A percentile compares a stretch with the other conserved stretches of the same genome.
These are phyloP conservation scores for Penstemon barbatus DNA, from an alignment of 257 asterid species.

Conservation along the genomic window DNA sequence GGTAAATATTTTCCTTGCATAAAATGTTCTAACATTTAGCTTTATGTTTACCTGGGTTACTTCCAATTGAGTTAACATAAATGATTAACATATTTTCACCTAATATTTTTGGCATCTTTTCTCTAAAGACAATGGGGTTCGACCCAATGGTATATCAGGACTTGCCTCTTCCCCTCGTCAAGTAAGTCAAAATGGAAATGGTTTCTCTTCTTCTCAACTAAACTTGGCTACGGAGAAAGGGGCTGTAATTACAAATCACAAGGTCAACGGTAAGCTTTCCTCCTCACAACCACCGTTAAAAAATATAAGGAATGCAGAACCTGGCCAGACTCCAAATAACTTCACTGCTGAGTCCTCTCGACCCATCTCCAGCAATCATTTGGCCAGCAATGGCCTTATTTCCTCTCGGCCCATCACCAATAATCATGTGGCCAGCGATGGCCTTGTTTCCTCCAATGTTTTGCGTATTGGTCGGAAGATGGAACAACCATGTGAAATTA, in stretches of 20 bases:
- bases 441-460: conserved; percentile 29
- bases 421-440: conserved; percentile 26
- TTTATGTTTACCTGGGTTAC: too few relatives aligned
- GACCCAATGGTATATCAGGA: conserved; percentile 31
- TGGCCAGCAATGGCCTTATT: conserved; percentile 12
- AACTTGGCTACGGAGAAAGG: conserved; percentile 29
- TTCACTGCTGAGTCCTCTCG: conserved; percentile 23
- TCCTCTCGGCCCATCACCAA: conserved; percentile 4
- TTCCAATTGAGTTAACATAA: neutral
- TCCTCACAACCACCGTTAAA: conserved; percentile 36
- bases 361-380: conserved; percentile 16
- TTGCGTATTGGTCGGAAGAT: conserved; percentile 24
- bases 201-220: conserved; percentile 27
- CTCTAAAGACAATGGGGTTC: conserved; percentile 38
- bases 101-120: conserved; percentile 24
- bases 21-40: too few relatives aligned
- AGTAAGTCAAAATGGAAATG: conserved; percentile 36
- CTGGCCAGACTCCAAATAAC: conserved; percentile 24
- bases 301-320: conserved; percentile 30
- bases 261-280: conserved; percentile 28
- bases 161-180: conserved; percentile 35
- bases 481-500: conserved; percentile 26
- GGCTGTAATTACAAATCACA: conserved; percentile 22
- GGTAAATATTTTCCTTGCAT: too few relatives aligned
- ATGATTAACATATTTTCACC: conserved; percentile 26